Evolutionary conservation across 768 basidiomycete genomes (phyloP), one percentile per base, ranked within the genome.

Genomic region (Suillus brevipes): DNA sequence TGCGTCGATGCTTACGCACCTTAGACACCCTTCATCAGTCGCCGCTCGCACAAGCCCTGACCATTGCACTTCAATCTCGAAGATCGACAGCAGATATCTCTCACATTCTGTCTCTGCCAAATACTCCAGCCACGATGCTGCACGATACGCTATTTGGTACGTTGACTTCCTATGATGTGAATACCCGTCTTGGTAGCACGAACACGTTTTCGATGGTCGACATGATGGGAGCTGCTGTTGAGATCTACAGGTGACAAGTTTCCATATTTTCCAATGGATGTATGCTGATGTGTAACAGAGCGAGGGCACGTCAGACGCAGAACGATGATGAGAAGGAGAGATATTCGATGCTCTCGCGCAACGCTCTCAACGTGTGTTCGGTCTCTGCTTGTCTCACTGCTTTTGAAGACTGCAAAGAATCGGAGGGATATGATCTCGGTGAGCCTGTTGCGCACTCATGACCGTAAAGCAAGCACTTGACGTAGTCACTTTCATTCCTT

Each of bases 331-430:
- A 85, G 20, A 79, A 78, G 57, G 79, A 82, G 12, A 64, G 74
- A 6, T 69, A 86, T 31, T 77, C 78, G 28, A 76, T 74, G 2
- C 82, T 86, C n/a, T 89, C 86, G 84, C 80, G 80, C 68, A 82
- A 83, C n/a, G 84, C 85, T 4, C 87, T 87, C 62, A 89, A 92
- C 63, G 82, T 91, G 60, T 86, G 85, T 67, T 89, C 90, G 8
- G 63, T 94, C 18, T 75, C 77, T 25, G 85, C 89, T 0, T 87
- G 83, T 65, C 83, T 84, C 67, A 75, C 78, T 34, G 90, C 89
- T 4, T 92, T 93, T 65, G 85, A 87, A 65, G 84, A 87, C 66
- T 91, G 89, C 68, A 80, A 77, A 67, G 88, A 90, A 23, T 82
- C 80, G 3, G 84, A 84, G 64, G 78, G 74, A 23, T 89, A 89